Evolutionary conservation across 441 rosid species (phyloP).

Genomic region (Corymbia calophylla): DNA sequence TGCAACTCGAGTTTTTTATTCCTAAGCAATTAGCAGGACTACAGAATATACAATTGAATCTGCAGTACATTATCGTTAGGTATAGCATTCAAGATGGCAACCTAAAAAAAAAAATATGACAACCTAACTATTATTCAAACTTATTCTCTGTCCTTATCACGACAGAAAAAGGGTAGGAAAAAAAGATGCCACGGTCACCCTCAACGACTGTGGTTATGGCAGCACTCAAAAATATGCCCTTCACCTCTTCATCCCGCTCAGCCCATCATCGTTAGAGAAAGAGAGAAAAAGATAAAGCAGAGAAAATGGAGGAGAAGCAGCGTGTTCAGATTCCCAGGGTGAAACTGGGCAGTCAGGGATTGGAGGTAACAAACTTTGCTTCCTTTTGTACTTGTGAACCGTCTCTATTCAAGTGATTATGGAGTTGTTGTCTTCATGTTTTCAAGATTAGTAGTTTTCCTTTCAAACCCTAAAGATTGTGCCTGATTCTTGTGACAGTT

Average conservation of each 20-base stretch:
- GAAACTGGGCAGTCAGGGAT: conserved; percentile 31
- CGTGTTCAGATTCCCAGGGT: conserved; percentile 14
- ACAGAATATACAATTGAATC: background rate
- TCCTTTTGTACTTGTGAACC: background rate
- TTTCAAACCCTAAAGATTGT: background rate
- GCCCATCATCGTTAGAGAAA: background rate
- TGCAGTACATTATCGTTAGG: background rate
- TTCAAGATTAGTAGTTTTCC: background rate
- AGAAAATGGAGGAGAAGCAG: background rate
- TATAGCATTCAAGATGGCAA: too few relatives aligned
- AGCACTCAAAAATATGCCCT: background rate
- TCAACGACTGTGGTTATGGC: background rate
- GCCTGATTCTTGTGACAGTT: background rate
- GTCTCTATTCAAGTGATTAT: background rate
- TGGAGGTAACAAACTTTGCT: conserved; percentile 15
- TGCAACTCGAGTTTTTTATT: background rate
- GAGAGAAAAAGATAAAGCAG: background rate
- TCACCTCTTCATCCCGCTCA: background rate
- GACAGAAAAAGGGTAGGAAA: background rate
- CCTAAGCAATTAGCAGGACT: background rate
- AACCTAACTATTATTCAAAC: too few relatives aligned
- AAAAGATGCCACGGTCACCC: background rate
- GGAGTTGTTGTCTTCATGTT: background rate
- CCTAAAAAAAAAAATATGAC: too few relatives aligned
- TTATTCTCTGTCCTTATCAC: too few relatives aligned